phyloP scores from a whole-genome alignment of 1,284 basidiomycete genomes.

The Marasmius oreades region DNA sequence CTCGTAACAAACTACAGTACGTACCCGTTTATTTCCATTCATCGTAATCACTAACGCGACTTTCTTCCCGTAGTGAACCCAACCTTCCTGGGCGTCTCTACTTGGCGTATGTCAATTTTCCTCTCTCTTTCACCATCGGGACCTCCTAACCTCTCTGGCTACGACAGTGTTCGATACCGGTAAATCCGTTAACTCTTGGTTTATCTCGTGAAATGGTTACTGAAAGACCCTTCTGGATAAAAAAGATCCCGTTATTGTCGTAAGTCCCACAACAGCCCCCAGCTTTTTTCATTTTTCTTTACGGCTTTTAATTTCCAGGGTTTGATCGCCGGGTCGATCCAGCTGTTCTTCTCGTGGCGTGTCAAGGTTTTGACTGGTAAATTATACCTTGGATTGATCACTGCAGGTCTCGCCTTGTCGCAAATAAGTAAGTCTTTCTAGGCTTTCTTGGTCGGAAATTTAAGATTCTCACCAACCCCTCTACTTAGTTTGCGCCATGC shows the following conservation, averaged over 20 bases:
- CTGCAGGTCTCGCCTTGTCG: neutral
- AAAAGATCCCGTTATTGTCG: slow-evolving; percentile 2
- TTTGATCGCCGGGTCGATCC: neutral
- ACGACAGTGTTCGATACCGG: neutral
- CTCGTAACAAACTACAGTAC: neutral
- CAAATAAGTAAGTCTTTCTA: neutral
- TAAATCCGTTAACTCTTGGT: no score
- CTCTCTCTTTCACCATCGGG: neutral
- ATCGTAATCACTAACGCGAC: neutral
- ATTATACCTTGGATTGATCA: neutral
- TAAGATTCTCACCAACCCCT: neutral
- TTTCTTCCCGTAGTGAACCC: neutral
- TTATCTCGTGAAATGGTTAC: no score
- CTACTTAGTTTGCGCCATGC: neutral
- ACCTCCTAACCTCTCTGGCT: neutral
- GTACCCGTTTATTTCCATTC: neutral
- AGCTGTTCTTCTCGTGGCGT: slow-evolving; percentile 1
- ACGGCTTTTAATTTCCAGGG: neutral
- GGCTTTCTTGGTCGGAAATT: neutral
- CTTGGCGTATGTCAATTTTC: neutral
- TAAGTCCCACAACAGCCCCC: neutral
- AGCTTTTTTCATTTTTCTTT: neutral
- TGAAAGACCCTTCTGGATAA: neutral
- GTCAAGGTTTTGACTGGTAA: slow-evolving; percentile 2
- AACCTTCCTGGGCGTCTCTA: neutral